Evolutionary conservation across 345 rosid genomes (phyloP).

Genomic region (Melastoma malabathricum): DNA sequence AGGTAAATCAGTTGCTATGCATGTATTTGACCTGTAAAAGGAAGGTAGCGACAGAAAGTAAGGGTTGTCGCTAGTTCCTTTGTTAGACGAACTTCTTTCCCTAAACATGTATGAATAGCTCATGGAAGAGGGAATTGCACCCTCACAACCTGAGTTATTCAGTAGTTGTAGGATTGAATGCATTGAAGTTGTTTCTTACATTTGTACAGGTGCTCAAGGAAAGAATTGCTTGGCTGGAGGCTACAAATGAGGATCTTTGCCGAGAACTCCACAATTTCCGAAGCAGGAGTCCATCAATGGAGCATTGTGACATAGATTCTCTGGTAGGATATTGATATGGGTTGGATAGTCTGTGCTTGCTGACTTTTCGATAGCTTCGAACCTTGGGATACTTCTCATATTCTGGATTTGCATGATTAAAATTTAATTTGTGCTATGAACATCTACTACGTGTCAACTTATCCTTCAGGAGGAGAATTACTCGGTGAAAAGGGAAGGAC

Average conservation of each 20-base stretch:
- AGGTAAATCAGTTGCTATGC: conserved; percentile 30
- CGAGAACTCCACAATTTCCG: conserved; percentile 83
- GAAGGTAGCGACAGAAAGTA: no score
- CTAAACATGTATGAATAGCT: no score
- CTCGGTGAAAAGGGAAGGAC: conserved; percentile 63
- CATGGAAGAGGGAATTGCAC: no score
- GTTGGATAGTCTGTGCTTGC: neutral
- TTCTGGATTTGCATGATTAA: no score
- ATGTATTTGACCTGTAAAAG: no score
- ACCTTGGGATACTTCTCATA: no score
- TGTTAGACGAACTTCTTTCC: no score
- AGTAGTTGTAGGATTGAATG: no score
- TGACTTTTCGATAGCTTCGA: no score
- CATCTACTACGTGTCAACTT: neutral
- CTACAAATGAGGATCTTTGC: conserved; percentile 79
- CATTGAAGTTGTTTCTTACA: neutral
- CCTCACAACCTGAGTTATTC: no score
- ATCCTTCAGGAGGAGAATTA: conserved; percentile 57
- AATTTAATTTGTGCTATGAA: no score
- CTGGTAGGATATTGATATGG: conserved; percentile 35
- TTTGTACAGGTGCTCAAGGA: conserved; percentile 63
- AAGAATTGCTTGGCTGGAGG: conserved; percentile 87
- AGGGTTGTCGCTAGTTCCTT: no score
- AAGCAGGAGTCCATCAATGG: conserved; percentile 40
- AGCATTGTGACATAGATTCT: conserved; percentile 58